Percentiles rank a stretch among this genome's conserved stretches.
phyloP scores from a whole-genome alignment of 2,329 filamentous ascomycete genomes.

The Hymenoscyphus repandus region DNA sequence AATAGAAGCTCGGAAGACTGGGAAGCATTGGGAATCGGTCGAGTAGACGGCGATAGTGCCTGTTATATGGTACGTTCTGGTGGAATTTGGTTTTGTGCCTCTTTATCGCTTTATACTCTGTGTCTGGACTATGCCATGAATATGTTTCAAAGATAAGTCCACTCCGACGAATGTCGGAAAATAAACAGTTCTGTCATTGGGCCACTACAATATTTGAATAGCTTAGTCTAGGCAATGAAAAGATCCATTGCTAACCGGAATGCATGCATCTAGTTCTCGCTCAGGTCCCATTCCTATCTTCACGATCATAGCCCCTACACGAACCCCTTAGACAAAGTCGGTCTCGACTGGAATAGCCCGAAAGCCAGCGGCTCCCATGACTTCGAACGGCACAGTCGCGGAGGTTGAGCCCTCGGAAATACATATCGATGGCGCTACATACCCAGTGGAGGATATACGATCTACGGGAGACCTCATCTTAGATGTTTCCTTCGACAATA shows the following conservation, averaged over 20 bases:
- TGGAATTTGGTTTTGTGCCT: too few species aligned
- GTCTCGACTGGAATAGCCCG: not conserved
- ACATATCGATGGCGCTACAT: slow-evolving; percentile 18
- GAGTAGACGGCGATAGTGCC: not conserved
- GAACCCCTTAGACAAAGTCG: not conserved
- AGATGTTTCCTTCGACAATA: slow-evolving; percentile 60
- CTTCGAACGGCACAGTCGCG: not conserved
- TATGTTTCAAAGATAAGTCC: not conserved
- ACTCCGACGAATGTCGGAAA: too few species aligned
- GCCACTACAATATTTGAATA: too few species aligned
- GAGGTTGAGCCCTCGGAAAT: slow-evolving; percentile 14
- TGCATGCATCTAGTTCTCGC: not conserved
- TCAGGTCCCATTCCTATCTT: not conserved
- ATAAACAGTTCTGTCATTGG: too few species aligned
- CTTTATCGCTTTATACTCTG: not conserved
- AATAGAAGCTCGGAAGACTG: not conserved
- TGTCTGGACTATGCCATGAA: not conserved
- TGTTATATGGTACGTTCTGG: too few species aligned
- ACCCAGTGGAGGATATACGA: slow-evolving; percentile 45
- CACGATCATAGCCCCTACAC: not conserved
- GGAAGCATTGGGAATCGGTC: not conserved
- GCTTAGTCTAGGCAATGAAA: too few species aligned
- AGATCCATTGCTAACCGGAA: too few species aligned
- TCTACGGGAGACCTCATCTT: slow-evolving; percentile 60
- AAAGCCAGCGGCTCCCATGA: not conserved